These are phyloP conservation scores for Myriosclerotinia duriaeana DNA, from an alignment of 2,329 filamentous ascomycete genomes.

Conservation along the genomic window DNA sequence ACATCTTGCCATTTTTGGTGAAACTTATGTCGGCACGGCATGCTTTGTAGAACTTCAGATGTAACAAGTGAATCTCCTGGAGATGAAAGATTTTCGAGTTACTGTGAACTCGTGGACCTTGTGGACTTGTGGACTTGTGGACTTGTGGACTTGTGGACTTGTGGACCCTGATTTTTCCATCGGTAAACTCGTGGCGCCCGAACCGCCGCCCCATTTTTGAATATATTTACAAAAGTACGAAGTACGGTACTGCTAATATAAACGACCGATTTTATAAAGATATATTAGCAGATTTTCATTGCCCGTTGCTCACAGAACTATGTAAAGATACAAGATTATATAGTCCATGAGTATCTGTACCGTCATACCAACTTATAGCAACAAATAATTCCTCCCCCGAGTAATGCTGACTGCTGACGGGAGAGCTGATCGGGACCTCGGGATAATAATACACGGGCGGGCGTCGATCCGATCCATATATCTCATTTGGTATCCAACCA, in stretches of 20 bases:
- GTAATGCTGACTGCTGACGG: too few species aligned
- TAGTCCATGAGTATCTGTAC: neutral
- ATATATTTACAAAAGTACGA: too few species aligned
- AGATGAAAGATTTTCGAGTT: neutral
- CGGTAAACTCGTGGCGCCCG: conserved; percentile 9
- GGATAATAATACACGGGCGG: neutral
- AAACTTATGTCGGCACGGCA: neutral
- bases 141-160: too few species aligned
- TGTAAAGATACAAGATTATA: too few species aligned
- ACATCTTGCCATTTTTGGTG: neutral
- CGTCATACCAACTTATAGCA: neutral
- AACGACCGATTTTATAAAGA: neutral
- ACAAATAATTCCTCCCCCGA: neutral
- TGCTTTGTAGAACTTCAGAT: conserved; percentile 8
- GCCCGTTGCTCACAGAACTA: too few species aligned
- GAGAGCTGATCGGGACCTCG: neutral
- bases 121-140: too few species aligned
- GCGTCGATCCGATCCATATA: conserved; percentile 7
- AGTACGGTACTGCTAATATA: too few species aligned
- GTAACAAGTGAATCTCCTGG: neutral
- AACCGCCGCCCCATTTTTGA: neutral
- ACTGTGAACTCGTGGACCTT: neutral
- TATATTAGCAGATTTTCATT: neutral
- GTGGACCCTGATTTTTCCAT: conserved; percentile 2
- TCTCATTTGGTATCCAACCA: conserved; percentile 9